Base-by-base conservation (phyloP, 257 asterid species). In the Nicotiana otophora region DNA sequence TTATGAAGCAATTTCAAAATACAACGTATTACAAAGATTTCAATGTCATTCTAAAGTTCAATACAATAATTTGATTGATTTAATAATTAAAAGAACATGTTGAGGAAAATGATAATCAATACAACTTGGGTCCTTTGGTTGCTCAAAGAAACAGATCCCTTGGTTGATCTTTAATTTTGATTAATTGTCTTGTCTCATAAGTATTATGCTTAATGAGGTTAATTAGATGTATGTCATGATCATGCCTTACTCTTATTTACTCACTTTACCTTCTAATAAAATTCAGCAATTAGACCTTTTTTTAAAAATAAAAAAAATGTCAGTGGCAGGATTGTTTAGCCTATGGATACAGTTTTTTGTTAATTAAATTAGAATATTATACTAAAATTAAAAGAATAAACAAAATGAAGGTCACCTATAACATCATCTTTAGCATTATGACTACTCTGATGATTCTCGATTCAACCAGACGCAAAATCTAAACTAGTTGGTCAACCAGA, bases 401-500 rank as follows among this genome's bases (percentile, higher is more conserved):
- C 58, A 53, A 53, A 53, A 12, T 53, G 58, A 53, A 53, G 58
- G 19, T 12, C 19, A 53, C 6, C 58, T 4, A 14, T 53, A 53
- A 53, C 76, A 34, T 46, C 14, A 14, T 72, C 61, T 20, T 72
- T 23, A 10, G 7, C 20, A 7, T 72, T 72, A 12, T 72, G 78
- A 70, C 68, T 62, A 28, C 66, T 8, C 36, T 15, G 58, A 65
- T 31, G 23, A 28, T 31, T 31, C 23, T 16, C 12, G 20, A 65
- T 7, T 65, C 42, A 17, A 65, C 46, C 20, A 30, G 5, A 58
- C 3, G 36, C 81, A 85, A 54, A 53, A 74, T 61, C 80, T 67
- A 51, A 78, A 70, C 34, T 78, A 77, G 82, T 78, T 70, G 85
- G 84, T 86, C 84, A 84, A 83, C 85, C 55, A 66, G 11, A 83